phyloP scores from a whole-genome alignment of 768 basidiomycete species.

The Tricholoma hemisulphureum region DNA sequence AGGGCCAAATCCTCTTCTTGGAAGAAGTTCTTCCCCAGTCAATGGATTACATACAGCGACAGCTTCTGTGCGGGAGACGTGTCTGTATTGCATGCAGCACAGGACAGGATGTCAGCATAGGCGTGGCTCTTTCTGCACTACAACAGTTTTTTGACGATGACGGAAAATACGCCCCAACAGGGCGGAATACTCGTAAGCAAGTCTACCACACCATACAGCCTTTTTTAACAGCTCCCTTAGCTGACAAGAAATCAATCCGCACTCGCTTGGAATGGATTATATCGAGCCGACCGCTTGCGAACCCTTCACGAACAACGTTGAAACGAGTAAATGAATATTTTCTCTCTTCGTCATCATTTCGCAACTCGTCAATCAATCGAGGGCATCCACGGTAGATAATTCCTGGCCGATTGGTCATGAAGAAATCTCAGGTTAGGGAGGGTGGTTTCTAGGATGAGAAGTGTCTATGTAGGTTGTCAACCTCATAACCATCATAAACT shows the following conservation, averaged over 20 bases:
- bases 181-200: conserved; percentile 6
- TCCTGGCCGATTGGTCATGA: too few relatives aligned
- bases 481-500: too few relatives aligned
- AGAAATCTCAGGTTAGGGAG: too few relatives aligned
- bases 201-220: not conserved
- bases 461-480: not conserved
- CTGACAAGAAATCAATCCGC: conserved; percentile 62
- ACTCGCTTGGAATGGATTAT: conserved; percentile 86
- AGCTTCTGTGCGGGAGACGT: conserved; percentile 34
- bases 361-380: not conserved
- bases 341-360: conserved; percentile 39
- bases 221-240: conserved; percentile 5
- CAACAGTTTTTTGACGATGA: conserved; percentile 57
- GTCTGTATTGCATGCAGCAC: conserved; percentile 54
- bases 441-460: too few relatives aligned
- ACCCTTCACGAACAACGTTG: conserved; percentile 80
- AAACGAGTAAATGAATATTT: conserved; percentile 77
- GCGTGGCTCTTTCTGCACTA: conserved; percentile 59
- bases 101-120: conserved; percentile 63
- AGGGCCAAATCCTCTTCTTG: conserved; percentile 39
- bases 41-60: conserved; percentile 42
- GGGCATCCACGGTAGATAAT: too few relatives aligned
- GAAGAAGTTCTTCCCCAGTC: conserved; percentile 44
- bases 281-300: conserved; percentile 66
- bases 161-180: conserved; percentile 31